These are phyloP conservation scores for Fusarium avenaceum DNA, from an alignment of 2,329 filamentous ascomycete species.

Conservation along the genomic window DNA sequence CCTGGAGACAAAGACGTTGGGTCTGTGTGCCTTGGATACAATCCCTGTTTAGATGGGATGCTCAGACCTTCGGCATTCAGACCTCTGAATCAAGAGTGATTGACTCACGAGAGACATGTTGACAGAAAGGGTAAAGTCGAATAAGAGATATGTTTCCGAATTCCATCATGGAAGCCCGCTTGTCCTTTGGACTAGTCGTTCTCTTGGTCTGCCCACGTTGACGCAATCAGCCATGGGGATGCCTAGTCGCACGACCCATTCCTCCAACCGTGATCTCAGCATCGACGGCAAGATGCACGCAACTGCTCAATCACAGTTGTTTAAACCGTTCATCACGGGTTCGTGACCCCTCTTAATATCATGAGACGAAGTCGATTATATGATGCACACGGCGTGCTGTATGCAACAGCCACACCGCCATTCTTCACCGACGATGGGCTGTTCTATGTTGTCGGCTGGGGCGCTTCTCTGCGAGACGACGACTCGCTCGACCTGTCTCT, in stretches of 20 bases:
- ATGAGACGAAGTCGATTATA: slow-evolving; percentile 39
- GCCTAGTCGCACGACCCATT: slow-evolving; percentile 26
- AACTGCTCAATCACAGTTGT: slow-evolving; percentile 19
- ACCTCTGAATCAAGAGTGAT: slow-evolving; percentile 11
- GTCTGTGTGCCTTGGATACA: slow-evolving; percentile 33
- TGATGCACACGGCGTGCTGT: slow-evolving; percentile 37
- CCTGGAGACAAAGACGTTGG: slow-evolving; percentile 21
- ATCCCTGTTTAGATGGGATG: slow-evolving; percentile 20
- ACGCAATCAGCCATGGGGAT: slow-evolving; percentile 35
- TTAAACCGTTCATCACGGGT: slow-evolving; percentile 6
- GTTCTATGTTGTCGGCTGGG: slow-evolving; percentile 38
- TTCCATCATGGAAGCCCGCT: slow-evolving; percentile 18
- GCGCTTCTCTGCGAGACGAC: slow-evolving; percentile 25
- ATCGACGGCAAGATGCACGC: slow-evolving; percentile 21
- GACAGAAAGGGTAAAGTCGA: slow-evolving; percentile 19
- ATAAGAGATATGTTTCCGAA: not conserved
- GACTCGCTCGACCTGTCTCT: slow-evolving; percentile 34
- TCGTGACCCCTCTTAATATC: slow-evolving; percentile 25
- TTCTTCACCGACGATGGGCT: slow-evolving; percentile 30
- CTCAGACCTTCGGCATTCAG: slow-evolving; percentile 37
- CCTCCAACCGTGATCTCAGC: slow-evolving; percentile 15
- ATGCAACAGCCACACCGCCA: slow-evolving; percentile 44
- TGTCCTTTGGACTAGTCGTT: slow-evolving; percentile 6
- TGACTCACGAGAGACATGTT: slow-evolving; percentile 13
- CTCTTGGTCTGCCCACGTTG: slow-evolving; percentile 19